phyloP scores from a whole-genome alignment of 768 basidiomycete genomes.

The Tulasnella sp. region DNA sequence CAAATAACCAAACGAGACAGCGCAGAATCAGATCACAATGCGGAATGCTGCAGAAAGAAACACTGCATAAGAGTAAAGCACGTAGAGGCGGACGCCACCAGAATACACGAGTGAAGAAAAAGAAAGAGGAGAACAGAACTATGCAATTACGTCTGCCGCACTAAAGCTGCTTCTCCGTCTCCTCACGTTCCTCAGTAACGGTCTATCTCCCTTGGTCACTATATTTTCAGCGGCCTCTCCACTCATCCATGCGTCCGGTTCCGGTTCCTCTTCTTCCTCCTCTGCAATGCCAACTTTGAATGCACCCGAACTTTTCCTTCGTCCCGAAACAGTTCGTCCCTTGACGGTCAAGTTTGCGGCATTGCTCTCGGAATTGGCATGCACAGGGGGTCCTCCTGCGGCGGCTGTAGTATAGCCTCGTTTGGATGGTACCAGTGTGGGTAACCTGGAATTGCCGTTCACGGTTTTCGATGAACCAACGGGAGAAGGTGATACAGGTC shows the following conservation, averaged over 20 bases:
- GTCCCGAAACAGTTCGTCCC: too few relatives aligned
- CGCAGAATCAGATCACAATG: too few relatives aligned
- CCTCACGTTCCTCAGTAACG: slow-evolving; percentile 57
- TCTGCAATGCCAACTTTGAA: background rate
- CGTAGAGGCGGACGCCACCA: background rate
- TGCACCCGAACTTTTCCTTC: slow-evolving; percentile 3
- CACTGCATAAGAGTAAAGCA: background rate
- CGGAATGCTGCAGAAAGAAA: too few relatives aligned
- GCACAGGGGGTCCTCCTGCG: slow-evolving; percentile 5
- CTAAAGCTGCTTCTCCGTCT: slow-evolving; percentile 80
- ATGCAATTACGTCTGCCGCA: slow-evolving; percentile 72
- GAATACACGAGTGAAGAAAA: background rate
- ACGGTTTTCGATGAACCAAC: slow-evolving; percentile 4
- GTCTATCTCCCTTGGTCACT: slow-evolving; percentile 54
- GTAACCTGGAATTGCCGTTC: slow-evolving; percentile 3
- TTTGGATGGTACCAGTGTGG: slow-evolving; percentile 1
- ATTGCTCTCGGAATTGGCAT: background rate
- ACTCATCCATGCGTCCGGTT: slow-evolving; percentile 56
- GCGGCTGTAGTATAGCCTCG: slow-evolving; percentile 6
- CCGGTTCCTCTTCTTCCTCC: slow-evolving; percentile 16
- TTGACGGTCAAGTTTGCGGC: slow-evolving; percentile 5
- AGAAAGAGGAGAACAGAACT: background rate
- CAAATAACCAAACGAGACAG: too few relatives aligned
- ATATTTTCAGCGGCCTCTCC: slow-evolving; percentile 54
- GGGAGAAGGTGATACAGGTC: slow-evolving; percentile 12